Evolutionary conservation across 2,329 filamentous ascomycete species (phyloP), one percentile per base, ranked within the genome.

Genomic region (Didymella keratinophila): DNA sequence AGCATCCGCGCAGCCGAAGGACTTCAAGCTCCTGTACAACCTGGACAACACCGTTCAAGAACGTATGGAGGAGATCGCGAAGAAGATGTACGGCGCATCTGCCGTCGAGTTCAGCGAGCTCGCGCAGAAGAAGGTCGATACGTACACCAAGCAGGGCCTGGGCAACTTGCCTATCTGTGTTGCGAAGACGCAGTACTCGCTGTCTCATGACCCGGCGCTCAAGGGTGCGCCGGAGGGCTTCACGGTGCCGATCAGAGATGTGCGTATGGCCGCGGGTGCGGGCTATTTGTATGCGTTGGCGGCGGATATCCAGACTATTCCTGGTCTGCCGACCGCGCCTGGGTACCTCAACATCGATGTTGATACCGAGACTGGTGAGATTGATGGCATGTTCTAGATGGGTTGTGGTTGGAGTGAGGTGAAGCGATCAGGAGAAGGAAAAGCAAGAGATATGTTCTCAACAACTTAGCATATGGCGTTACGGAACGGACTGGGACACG

Each of bases 301-400:
- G 52, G 95, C 95, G 14, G 95, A 99, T 74, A 98, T 99, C 66
- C 95, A 98, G 83, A 99, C 95, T 1, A 99, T 99, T 64, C 95
- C 95, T 14, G 95, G 95, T 61, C 82, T 99, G 64, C 94, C 94
- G 10, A 98, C 95, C 9, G 94, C 94, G 20, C 95, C 94, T 9
- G 95, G 95, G 11, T 98, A 98, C 75, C 82, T 98, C 62, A 97
- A 97, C 71, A 93, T 97, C 44, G 94, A 97, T 67, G 84, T 89
- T 42, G 79, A 83, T 63, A 71, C 76, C 25, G 80, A 82, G 71
- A 83, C 79, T 18, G 82, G 80, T 14, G 81, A 83, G 76, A 83
- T 85, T 58, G 81, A 84, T 62, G 89, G 95, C 5, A 85, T 99
- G 56, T 99, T 98, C 79, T 99, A 92, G n/a, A n/a, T n/a, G n/a